These are phyloP conservation scores for Colletotrichum sp. DNA, from an alignment of 2,329 filamentous ascomycete species.

Conservation along the genomic window DNA sequence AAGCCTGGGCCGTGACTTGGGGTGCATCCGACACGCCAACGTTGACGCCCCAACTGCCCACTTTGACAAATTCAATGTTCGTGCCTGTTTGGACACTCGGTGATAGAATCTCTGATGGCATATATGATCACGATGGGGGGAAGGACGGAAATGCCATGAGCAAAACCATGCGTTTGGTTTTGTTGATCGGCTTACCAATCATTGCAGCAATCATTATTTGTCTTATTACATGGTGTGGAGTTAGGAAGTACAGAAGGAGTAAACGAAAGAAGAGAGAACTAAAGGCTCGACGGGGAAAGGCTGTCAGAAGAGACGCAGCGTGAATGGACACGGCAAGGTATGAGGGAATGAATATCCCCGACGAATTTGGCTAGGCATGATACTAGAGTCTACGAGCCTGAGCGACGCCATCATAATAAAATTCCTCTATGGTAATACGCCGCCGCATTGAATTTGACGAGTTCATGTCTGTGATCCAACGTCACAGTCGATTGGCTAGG, in stretches of 20 bases:
- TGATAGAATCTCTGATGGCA: rapidly evolving
- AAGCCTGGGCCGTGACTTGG: neutral
- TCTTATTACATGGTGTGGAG: neutral
- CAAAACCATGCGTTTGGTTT: neutral
- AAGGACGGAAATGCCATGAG: neutral
- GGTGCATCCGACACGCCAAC: neutral
- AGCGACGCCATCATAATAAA: neutral
- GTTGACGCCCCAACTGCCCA: neutral
- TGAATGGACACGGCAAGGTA: neutral
- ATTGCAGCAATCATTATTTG: neutral
- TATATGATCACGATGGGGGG: rapidly evolving
- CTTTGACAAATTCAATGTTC: neutral
- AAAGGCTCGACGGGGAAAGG: neutral
- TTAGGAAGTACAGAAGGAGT: neutral
- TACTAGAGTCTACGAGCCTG: neutral
- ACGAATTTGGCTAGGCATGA: neutral
- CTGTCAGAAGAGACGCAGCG: neutral
- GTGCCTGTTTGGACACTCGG: neutral
- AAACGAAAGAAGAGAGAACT: neutral
- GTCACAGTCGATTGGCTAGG: neutral
- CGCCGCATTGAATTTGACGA: rapidly evolving
- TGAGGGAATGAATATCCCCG: neutral
- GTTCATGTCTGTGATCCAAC: neutral
- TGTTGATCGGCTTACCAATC: neutral
- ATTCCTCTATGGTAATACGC: rapidly evolving